Conservation (phyloP, 768 basidiomycete species). For the Amanita inopinata region DNA sequence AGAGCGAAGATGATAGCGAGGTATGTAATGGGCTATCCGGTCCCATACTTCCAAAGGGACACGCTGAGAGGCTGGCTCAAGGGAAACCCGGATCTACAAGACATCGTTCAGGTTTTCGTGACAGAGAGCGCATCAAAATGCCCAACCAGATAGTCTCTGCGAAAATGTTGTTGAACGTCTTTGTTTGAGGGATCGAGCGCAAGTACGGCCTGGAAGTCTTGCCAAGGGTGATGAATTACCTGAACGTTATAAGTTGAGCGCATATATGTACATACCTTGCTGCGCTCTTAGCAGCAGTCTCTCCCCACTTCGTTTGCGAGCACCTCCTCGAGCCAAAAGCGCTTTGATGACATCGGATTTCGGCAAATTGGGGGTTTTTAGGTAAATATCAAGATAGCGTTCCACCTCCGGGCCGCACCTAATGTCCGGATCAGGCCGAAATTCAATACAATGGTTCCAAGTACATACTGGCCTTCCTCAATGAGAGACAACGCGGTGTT, state of each 20-base stretch:
- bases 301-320: constrained; percentile 46
- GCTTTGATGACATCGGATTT: constrained; percentile 42
- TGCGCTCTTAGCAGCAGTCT: constrained; percentile 46
- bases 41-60: constrained; percentile 63
- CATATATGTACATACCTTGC: constrained; percentile 32
- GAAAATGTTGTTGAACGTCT: constrained; percentile 40
- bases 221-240: not conserved
- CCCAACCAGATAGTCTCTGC: constrained; percentile 38
- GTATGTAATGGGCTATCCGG: constrained; percentile 49
- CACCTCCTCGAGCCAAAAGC: constrained; percentile 48
- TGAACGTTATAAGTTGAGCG: not conserved
- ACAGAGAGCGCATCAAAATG: constrained; percentile 1
- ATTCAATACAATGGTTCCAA: constrained; percentile 13
- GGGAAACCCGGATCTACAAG: constrained; percentile 39
- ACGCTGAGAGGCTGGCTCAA: constrained; percentile 50
- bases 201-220: constrained; percentile 52
- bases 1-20: constrained; percentile 56
- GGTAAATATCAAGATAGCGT: constrained; percentile 55
- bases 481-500: constrained; percentile 41
- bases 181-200: constrained; percentile 52
- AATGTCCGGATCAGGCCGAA: constrained; percentile 6
- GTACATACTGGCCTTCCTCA: constrained; percentile 35
- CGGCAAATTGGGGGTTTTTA: constrained; percentile 49
- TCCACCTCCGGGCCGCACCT: constrained; percentile 61
- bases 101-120: not conserved